Base-by-base conservation (phyloP, 2,329 filamentous ascomycete species). In the Graphium sp. region DNA sequence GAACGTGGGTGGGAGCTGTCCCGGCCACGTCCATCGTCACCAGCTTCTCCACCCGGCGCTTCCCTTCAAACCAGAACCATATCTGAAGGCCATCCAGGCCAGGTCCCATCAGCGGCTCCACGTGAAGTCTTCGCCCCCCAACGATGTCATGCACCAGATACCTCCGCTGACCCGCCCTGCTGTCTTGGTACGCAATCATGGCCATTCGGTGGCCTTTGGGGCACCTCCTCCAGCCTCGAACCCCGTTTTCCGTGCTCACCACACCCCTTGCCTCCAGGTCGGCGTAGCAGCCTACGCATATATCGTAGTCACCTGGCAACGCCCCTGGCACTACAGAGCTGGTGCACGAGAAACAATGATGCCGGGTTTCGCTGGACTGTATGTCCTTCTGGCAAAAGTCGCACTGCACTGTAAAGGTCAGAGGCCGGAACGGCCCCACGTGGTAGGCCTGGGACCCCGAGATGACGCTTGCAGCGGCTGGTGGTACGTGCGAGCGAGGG, bases 181-280 rank as follows among this genome's bases (percentile, higher is more conserved):
- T 62, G 31, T 82, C 74, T 34, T 76, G 64, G 43, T 87, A 93
- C 0, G 72, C 75, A 8, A 91, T 59, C 8, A 91, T 57, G 0
- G 75, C 69, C 83, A 93, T 93, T 18, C 85, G 70, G 44, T 95
- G 87, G 5, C 79, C 78, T 23, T 65, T 62, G 1, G 74, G 61
- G 45, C 87, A 95, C 27, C 84, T 66, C 8, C 84, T 66, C 87
- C 87, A 94, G 4, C 85, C 85, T 8, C 61, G 62, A 5, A 72
- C 62, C 0, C 85, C 84, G 38, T 93, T 84, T 35, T 85, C 77
- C 12, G 59, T 55, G 31, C 69, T 73, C 35, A 94, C 74, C 25
- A 69, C 70, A 7, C 67, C 64, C 0, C 63, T 62, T 2, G 59
- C 52, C 2, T 79, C 65, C 6, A 85, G 60, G 26, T 64, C 66